Conservation (phyloP, 192 early-diverging fungal genomes). For the Backusella morwellensis region DNA sequence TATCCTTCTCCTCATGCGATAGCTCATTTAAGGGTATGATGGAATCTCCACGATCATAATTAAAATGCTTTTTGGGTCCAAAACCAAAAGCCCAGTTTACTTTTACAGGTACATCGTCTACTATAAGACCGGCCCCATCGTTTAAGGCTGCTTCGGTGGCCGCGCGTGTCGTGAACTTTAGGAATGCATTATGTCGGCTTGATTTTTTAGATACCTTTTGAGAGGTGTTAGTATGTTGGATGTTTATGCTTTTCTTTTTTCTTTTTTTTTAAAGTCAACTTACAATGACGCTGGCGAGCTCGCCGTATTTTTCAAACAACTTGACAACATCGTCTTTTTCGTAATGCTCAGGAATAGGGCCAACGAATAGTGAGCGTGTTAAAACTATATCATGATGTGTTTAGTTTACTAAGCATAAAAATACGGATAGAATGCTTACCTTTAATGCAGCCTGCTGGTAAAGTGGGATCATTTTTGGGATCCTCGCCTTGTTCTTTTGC, state of each 20-base stretch:
- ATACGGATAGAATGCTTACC: constrained; percentile 10
- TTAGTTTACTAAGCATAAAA: not conserved
- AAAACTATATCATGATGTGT: constrained; percentile 17
- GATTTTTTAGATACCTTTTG: constrained; percentile 9
- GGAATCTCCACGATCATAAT: constrained; percentile 33
- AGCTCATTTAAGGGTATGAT: constrained; percentile 31
- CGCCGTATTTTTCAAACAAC: constrained; percentile 27
- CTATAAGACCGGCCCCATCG: not conserved
- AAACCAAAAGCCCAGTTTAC: constrained; percentile 42
- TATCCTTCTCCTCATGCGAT: constrained; percentile 24
- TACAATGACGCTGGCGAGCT: constrained; percentile 35
- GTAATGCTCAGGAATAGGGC: constrained; percentile 26
- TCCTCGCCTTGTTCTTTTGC: not conserved
- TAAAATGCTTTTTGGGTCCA: constrained; percentile 36
- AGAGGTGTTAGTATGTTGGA: not conserved
- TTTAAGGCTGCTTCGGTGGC: constrained; percentile 13
- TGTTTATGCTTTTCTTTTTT: not conserved
- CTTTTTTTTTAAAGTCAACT: not conserved
- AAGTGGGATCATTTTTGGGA: constrained; percentile 16
- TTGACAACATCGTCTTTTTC: constrained; percentile 24
- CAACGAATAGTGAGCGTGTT: constrained; percentile 37
- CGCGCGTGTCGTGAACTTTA: constrained; percentile 13
- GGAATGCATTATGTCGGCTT: constrained; percentile 15
- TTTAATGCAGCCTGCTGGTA: constrained; percentile 31
- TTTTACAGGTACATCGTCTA: constrained; percentile 21